Evolutionary conservation across 148 eudicot species (phyloP).

Genomic region (Cornus suecica): DNA sequence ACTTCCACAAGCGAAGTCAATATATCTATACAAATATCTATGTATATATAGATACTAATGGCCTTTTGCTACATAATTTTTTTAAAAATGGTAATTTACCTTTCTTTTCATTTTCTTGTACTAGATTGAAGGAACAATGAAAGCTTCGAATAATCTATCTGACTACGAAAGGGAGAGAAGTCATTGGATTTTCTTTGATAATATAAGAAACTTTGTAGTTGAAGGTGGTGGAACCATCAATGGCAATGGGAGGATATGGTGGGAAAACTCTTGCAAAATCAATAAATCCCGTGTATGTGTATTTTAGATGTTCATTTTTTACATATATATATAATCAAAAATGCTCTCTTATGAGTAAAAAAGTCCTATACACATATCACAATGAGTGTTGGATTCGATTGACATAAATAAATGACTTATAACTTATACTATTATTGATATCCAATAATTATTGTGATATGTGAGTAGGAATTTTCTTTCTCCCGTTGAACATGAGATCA

Average conservation of each 20-base stretch:
- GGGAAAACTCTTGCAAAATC: constrained; percentile 75
- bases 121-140: constrained; percentile 65
- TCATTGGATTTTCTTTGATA: constrained; percentile 60
- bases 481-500: too few relatives aligned
- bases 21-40: not conserved
- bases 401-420: too few relatives aligned
- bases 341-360: too few relatives aligned
- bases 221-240: constrained; percentile 73
- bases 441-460: too few relatives aligned
- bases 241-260: constrained; percentile 82
- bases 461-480: too few relatives aligned
- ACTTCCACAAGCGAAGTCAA: not conserved
- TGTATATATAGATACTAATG: not conserved
- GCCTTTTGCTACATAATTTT: not conserved
- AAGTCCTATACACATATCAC: too few relatives aligned
- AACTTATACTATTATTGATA: too few relatives aligned
- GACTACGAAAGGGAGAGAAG: constrained; percentile 41
- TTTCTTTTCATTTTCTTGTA: not conserved
- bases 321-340: too few relatives aligned
- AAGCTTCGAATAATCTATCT: constrained; percentile 45
- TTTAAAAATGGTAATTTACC: not conserved
- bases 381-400: too few relatives aligned
- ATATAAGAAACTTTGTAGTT: constrained; percentile 45
- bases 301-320: too few relatives aligned
- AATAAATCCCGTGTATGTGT: constrained; percentile 41